phyloP scores from a whole-genome alignment of 768 basidiomycete species.

The Tylopilus felleus region DNA sequence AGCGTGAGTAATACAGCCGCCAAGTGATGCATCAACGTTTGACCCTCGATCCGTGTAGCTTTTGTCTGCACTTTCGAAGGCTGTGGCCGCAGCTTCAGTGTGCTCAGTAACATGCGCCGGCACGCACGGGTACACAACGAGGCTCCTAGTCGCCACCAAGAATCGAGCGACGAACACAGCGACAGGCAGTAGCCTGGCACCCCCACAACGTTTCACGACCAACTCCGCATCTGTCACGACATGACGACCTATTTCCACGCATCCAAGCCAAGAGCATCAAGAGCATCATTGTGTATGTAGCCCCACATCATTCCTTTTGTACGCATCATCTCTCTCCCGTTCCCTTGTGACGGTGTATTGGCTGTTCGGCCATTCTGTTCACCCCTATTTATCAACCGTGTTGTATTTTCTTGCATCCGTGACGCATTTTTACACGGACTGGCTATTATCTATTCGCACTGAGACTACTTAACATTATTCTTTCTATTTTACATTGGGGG shows the following conservation, averaged over 20 bases:
- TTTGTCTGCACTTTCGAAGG: conserved; percentile 71
- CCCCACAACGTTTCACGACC: conserved; percentile 10
- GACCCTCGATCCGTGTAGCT: conserved; percentile 40
- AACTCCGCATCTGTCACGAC: conserved; percentile 4
- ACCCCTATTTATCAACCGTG: conserved; percentile 18
- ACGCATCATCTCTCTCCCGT: conserved; percentile 1
- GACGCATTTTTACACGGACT: conserved; percentile 8
- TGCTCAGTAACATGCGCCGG: conserved; percentile 85
- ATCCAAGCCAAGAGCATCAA: not conserved
- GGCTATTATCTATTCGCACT: conserved; percentile 19
- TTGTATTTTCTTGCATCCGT: conserved; percentile 14
- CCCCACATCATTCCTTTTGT: conserved; percentile 1
- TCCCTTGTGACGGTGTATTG: conserved; percentile 14
- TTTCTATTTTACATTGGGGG: not conserved
- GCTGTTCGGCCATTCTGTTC: conserved; percentile 1
- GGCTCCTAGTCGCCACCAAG: conserved; percentile 31
- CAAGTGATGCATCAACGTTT: conserved; percentile 9
- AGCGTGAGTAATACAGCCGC: conserved; percentile 51
- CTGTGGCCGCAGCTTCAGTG: conserved; percentile 80
- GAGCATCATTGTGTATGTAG: conserved; percentile 11
- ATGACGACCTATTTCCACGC: conserved; percentile 3
- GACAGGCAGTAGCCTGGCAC: conserved; percentile 30
- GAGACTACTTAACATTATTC: conserved; percentile 4
- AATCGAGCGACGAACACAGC: conserved; percentile 47
- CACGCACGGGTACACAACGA: conserved; percentile 71